phyloP scores from a whole-genome alignment of 2,329 filamentous ascomycete genomes.

The Nothophoma quercina region DNA sequence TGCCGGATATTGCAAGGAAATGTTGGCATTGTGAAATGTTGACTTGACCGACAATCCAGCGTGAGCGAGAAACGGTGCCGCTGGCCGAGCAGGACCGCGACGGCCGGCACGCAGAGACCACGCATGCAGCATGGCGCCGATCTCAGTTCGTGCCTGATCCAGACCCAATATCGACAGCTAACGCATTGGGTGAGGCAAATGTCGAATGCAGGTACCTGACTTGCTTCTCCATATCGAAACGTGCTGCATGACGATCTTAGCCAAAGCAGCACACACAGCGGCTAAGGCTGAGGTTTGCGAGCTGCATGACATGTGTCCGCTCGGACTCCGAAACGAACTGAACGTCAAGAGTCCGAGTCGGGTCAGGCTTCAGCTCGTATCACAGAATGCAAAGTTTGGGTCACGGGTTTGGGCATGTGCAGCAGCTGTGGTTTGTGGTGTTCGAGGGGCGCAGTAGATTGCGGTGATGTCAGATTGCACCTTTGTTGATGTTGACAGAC shows the following conservation, averaged over 20 bases:
- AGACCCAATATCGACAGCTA: conserved; percentile 4
- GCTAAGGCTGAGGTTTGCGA: conserved; percentile 16
- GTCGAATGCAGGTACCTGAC: conserved; percentile 7
- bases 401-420: background rate
- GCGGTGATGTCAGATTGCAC: conserved; percentile 9
- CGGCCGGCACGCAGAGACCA: conserved; percentile 1
- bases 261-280: conserved; percentile 3
- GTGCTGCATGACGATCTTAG: conserved; percentile 9
- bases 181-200: conserved; percentile 9
- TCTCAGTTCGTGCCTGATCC: conserved; percentile 16
- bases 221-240: conserved; percentile 11
- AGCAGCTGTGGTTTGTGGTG: background rate
- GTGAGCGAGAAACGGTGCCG: background rate
- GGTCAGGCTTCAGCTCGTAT: conserved; percentile 5
- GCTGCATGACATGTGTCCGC: conserved; percentile 12
- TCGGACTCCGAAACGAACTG: conserved; percentile 8
- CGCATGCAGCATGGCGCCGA: conserved; percentile 5
- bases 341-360: background rate
- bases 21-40: background rate
- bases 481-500: conserved; percentile 16
- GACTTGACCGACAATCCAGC: conserved; percentile 6
- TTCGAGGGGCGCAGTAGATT: background rate
- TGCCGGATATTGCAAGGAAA: background rate
- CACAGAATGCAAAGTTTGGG: background rate
- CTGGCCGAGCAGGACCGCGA: conserved; percentile 1